Evolutionary conservation across 208 protist species (phyloP), one percentile per base, ranked within the genome.

Genomic region (Angomonas desouzai): DNA sequence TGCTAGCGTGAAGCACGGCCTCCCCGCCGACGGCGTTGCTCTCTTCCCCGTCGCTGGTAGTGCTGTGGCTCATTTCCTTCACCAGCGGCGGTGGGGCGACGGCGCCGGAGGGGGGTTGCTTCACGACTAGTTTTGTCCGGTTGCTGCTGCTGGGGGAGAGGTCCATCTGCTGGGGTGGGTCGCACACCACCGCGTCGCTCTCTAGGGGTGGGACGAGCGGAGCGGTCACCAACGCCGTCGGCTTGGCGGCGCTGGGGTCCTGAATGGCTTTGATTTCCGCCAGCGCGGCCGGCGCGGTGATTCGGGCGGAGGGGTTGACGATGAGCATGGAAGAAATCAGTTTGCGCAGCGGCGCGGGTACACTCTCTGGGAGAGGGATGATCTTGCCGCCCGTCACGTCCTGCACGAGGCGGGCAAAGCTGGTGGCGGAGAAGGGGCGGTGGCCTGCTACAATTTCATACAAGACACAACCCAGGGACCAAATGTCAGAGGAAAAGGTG

Each of bases 401-500:
- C 70, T 88, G 72, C 30, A 95, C 87, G 18, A 95, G 81, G 48
- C 67, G 66, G 18, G 83, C 85, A 56, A 95, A 93, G 69, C 84
- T 93, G 1, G 58, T 66, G 1, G 83, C 64, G 30, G 68, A 53
- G 58, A 92, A 92, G 22, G 86, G 86, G 18, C 70, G 69, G 34
- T 66, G 53, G 25, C 86, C 70, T 6, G 77, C 65, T 22, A 55
- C 68, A 72, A 92, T 89, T 65, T 92, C 86, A 62, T 86, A 93
- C 58, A 93, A 76, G 9, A 91, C 71, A 40, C 81, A 89, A 0
- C 87, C 87, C 1, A 97, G 68, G 11, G 85, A 79, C 93, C 93
- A 97, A 1, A 96, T 72, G 70, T 97, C 93, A 32, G 72, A 79
- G 30, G 84, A 81, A 47, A 84, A 81, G 65, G 91, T 85, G 69